These are phyloP conservation scores for Gardenia jasminoides DNA, from an alignment of 257 asterid species.

Conservation along the genomic window DNA sequence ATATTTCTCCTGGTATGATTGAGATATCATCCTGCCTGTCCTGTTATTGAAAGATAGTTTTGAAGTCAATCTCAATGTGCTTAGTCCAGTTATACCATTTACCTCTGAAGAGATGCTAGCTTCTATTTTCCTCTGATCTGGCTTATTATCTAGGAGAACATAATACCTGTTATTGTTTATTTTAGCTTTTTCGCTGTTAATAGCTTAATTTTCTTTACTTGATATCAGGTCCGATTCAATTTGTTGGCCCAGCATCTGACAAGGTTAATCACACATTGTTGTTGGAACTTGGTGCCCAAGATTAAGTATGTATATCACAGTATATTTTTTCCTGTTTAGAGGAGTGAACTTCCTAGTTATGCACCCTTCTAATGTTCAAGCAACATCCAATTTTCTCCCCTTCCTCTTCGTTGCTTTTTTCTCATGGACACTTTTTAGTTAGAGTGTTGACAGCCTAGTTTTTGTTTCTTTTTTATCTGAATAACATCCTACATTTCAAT, in stretches of 20 bases:
- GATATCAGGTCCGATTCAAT: constrained; percentile 85
- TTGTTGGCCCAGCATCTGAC: constrained; percentile 69
- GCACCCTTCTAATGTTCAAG: neutral
- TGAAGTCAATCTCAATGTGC: neutral
- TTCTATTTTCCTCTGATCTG: neutral
- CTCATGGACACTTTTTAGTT: neutral
- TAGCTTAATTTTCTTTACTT: constrained; percentile 2
- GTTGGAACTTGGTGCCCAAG: constrained; percentile 71
- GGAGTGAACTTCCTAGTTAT: neutral
- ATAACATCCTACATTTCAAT: neutral
- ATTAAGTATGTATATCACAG: constrained; percentile 14
- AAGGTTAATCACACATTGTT: constrained; percentile 73
- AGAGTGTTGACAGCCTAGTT: neutral
- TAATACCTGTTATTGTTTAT: too few species aligned
- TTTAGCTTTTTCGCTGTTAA: neutral
- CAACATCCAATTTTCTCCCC: neutral
- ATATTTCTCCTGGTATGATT: constrained; percentile 72
- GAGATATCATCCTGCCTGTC: neutral
- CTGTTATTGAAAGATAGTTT: neutral
- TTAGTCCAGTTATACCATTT: neutral
- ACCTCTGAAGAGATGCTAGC: neutral
- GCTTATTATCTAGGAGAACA: neutral
- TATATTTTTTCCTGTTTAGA: neutral
- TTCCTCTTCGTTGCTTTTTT: neutral
- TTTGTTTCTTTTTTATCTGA: neutral